These are phyloP conservation scores for Chloranthus sessilifolius DNA, from an alignment of 164 flowering plant species.

Conservation along the genomic window DNA sequence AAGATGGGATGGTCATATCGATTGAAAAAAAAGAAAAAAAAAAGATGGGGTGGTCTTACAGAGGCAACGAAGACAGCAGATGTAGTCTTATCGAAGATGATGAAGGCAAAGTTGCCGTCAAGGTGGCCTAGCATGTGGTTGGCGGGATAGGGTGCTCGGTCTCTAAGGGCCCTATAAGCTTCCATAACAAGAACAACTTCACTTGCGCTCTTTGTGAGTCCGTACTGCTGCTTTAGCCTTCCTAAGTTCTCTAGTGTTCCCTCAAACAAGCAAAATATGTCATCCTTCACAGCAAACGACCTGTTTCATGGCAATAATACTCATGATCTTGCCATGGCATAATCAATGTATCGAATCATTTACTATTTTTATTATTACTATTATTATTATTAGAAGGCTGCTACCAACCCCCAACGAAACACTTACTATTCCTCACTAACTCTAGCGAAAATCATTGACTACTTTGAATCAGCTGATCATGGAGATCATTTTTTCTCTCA, in stretches of 20 bases:
- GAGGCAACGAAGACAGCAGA: constrained; percentile 84
- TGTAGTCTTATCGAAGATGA: constrained; percentile 80
- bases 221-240: constrained; percentile 82
- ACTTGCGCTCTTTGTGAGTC: constrained; percentile 70
- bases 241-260: constrained; percentile 81
- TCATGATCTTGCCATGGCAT: not conserved
- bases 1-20: too few relatives aligned
- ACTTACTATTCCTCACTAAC: too few relatives aligned
- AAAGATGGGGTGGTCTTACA: too few relatives aligned
- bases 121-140: constrained; percentile 93
- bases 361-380: too few relatives aligned
- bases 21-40: not conserved
- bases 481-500: too few relatives aligned
- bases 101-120: constrained; percentile 63
- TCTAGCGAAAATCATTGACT: too few relatives aligned
- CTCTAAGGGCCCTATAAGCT: constrained; percentile 93
- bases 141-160: constrained; percentile 91
- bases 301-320: constrained; percentile 26
- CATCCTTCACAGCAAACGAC: constrained; percentile 89
- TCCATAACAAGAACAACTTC: constrained; percentile 81
- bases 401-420: too few relatives aligned
- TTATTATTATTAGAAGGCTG: too few relatives aligned
- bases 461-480: too few relatives aligned
- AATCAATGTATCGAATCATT: too few relatives aligned
- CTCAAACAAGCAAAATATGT: constrained; percentile 85